These are phyloP conservation scores for Goffeauzyma gilvescens DNA, from an alignment of 768 basidiomycete species.

Conservation along the genomic window DNA sequence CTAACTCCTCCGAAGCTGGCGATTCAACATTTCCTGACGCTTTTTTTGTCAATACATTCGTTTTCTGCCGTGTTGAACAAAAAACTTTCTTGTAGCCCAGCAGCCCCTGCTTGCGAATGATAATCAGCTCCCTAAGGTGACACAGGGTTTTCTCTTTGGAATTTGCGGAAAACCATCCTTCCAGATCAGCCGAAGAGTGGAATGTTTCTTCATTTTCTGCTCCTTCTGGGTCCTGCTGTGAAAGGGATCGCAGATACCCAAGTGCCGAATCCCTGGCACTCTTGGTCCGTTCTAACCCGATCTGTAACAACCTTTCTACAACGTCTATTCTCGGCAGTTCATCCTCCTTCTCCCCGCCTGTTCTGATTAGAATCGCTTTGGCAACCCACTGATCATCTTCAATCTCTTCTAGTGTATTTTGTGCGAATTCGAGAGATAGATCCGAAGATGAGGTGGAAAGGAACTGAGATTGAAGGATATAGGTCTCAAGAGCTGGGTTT, in stretches of 20 bases:
- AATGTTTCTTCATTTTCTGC: constrained; percentile 35
- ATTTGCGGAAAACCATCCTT: constrained; percentile 36
- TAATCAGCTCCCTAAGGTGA: constrained; percentile 40
- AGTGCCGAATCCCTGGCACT: constrained; percentile 32
- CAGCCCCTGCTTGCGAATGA: constrained; percentile 48
- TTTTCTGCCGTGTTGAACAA: constrained; percentile 26
- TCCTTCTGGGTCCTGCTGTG: constrained; percentile 10
- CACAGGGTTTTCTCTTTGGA: neutral
- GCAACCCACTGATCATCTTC: constrained; percentile 58
- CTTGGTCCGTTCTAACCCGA: constrained; percentile 47
- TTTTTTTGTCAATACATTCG: no score
- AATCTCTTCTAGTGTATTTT: constrained; percentile 38
- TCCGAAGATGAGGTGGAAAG: constrained; percentile 21
- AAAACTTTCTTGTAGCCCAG: constrained; percentile 26
- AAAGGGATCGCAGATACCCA: neutral
- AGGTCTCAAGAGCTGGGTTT: neutral
- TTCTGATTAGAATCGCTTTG: constrained; percentile 52
- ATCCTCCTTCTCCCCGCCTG: no score
- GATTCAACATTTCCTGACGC: no score
- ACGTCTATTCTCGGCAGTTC: no score
- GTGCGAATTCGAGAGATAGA: constrained; percentile 40
- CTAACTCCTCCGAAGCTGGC: constrained; percentile 38
- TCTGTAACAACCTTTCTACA: constrained; percentile 43
- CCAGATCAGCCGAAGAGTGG: constrained; percentile 43
- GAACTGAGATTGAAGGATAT: constrained; percentile 3